Evolutionary conservation across 148 eudicot genomes (phyloP).

Genomic region (Fagopyrum esculentum): DNA sequence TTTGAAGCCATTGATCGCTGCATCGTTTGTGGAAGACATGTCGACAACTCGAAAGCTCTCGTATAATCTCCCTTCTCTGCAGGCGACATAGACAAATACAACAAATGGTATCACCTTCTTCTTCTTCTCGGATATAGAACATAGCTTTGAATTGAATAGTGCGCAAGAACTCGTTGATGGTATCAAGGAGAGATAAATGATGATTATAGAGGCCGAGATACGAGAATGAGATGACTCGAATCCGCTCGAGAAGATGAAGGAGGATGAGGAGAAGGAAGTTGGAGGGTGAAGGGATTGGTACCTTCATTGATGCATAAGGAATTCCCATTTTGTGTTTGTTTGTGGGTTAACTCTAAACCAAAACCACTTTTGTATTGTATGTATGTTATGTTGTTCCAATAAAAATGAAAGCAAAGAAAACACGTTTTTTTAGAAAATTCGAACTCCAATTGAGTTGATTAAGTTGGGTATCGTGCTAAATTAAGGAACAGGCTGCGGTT

Average conservation of each 20-base stretch:
- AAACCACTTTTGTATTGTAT: too few relatives aligned
- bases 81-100: not conserved
- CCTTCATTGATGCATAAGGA: not conserved
- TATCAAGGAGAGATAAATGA: not conserved
- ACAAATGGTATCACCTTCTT: not conserved
- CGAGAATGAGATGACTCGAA: not conserved
- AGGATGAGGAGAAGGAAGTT: not conserved
- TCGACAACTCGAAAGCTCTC: constrained; percentile 1
- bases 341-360: not conserved
- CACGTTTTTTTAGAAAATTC: not conserved
- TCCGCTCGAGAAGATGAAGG: not conserved
- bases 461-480: too few relatives aligned
- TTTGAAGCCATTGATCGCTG: not conserved
- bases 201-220: not conserved
- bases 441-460: too few relatives aligned
- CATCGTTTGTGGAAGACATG: constrained; percentile 3
- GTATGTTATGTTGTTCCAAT: not conserved
- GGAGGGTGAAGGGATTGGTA: not conserved
- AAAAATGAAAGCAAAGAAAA: not conserved
- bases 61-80: not conserved
- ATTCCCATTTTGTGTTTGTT: not conserved
- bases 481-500: too few relatives aligned
- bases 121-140: not conserved
- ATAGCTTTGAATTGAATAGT: not conserved
- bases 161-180: not conserved